Evolutionary conservation across 192 early-diverging fungal species (phyloP).

Genomic region (Dissophora globulifera): DNA sequence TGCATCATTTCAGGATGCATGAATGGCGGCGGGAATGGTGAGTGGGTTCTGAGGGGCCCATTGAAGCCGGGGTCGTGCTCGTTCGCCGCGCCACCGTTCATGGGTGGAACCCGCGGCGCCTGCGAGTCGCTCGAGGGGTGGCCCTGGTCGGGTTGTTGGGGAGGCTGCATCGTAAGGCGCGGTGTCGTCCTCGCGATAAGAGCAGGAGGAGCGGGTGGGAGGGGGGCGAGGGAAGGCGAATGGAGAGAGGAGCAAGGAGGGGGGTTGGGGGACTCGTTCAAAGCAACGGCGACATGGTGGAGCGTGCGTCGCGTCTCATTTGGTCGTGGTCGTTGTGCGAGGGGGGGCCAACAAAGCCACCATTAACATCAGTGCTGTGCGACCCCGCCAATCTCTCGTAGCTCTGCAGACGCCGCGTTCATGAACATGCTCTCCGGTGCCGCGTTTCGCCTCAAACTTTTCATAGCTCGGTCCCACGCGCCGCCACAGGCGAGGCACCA

Average conservation of each 20-base stretch:
- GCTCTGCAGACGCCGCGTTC: slow-evolving; percentile 14
- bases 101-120: too few relatives aligned
- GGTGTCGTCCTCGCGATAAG: too few relatives aligned
- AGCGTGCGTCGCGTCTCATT: not conserved
- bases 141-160: too few relatives aligned
- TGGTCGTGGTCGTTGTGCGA: not conserved
- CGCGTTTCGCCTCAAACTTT: slow-evolving; percentile 39
- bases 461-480: not conserved
- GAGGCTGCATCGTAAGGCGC: too few relatives aligned
- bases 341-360: slow-evolving; percentile 7
- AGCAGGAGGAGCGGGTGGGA: too few relatives aligned
- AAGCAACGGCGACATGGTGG: too few relatives aligned
- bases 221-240: too few relatives aligned
- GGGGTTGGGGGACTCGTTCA: too few relatives aligned
- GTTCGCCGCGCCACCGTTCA: not conserved
- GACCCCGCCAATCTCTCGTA: slow-evolving; percentile 2
- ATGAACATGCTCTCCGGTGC: slow-evolving; percentile 32
- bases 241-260: too few relatives aligned
- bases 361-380: not conserved
- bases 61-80: slow-evolving; percentile 4
- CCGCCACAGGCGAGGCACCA: slow-evolving; percentile 6
- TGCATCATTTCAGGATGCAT: slow-evolving; percentile 34
- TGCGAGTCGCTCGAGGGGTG: too few relatives aligned
- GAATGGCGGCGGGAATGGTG: slow-evolving; percentile 18
- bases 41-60: not conserved